phyloP scores from a whole-genome alignment of 2,329 filamentous ascomycete genomes.

The Epichloe festucae region DNA sequence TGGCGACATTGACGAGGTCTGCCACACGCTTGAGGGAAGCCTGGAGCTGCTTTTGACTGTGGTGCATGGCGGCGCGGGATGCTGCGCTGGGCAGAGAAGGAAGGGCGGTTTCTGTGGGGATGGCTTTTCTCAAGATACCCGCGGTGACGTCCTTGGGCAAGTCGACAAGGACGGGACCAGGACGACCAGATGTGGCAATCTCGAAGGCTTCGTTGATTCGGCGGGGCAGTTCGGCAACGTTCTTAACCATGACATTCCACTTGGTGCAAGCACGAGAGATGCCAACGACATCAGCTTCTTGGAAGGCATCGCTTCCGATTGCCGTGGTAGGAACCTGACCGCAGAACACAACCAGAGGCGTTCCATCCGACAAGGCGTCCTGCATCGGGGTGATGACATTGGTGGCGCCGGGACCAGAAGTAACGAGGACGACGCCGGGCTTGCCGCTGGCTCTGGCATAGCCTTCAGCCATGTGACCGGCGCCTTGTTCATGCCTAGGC shows the following conservation, averaged over 20 bases:
- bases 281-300: constrained; percentile 88
- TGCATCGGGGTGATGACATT: constrained; percentile 96
- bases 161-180: constrained; percentile 89
- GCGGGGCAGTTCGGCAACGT: constrained; percentile 79
- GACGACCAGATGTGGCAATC: constrained; percentile 87
- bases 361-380: constrained; percentile 89
- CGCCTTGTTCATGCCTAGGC: constrained; percentile 91
- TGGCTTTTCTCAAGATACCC: constrained; percentile 67
- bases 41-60: constrained; percentile 59
- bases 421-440: constrained; percentile 91
- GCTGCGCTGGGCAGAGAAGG: constrained; percentile 78
- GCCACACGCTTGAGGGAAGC: constrained; percentile 65
- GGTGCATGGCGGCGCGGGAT: constrained; percentile 63
- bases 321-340: constrained; percentile 84
- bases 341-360: constrained; percentile 87
- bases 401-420: constrained; percentile 89
- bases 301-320: constrained; percentile 93
- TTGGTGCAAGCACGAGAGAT: constrained; percentile 94
- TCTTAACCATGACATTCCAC: constrained; percentile 99
- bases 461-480: constrained; percentile 96
- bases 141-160: constrained; percentile 94
- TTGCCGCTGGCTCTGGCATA: constrained; percentile 90
- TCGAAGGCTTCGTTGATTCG: constrained; percentile 97
- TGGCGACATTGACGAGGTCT: constrained; percentile 69
- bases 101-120: constrained; percentile 61